phyloP scores from a whole-genome alignment of 2,329 filamentous ascomycete genomes.

The Chalaropsis ovoidea region DNA sequence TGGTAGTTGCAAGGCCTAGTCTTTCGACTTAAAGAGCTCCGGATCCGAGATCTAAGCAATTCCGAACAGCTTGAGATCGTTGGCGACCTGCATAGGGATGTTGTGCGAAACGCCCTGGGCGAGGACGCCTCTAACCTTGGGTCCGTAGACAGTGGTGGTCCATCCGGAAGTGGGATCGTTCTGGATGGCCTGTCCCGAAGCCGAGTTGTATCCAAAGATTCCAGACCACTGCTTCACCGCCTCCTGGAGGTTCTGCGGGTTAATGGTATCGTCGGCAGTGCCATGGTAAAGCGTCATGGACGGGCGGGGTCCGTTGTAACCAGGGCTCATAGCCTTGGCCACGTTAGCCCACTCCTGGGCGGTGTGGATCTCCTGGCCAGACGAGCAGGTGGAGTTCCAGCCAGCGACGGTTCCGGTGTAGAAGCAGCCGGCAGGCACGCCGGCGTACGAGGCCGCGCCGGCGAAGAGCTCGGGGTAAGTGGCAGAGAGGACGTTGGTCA shows the following conservation, averaged over 20 bases:
- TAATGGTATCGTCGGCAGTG: constrained; percentile 40
- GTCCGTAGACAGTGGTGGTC: constrained; percentile 35
- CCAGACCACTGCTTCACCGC: constrained; percentile 48
- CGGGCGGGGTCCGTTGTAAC: constrained; percentile 41
- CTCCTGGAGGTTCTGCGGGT: constrained; percentile 47
- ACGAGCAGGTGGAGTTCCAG: constrained; percentile 48
- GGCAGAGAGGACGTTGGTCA: constrained; percentile 39
- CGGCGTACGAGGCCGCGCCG: constrained; percentile 42
- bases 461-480: constrained; percentile 47
- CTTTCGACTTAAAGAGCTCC: too few relatives aligned
- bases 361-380: constrained; percentile 39
- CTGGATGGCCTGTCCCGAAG: constrained; percentile 30
- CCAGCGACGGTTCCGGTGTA: constrained; percentile 35
- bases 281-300: constrained; percentile 53
- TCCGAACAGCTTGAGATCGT: constrained; percentile 23
- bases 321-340: constrained; percentile 41
- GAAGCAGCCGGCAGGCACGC: constrained; percentile 49
- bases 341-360: constrained; percentile 36
- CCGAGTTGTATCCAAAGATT: constrained; percentile 37
- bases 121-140: constrained; percentile 29
- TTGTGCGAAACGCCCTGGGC: constrained; percentile 31
- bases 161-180: constrained; percentile 35
- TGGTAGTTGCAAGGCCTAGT: too few relatives aligned
- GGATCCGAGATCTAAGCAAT: neutral
- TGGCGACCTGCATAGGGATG: constrained; percentile 30